Base-by-base conservation (phyloP, 2,329 filamentous ascomycete genomes). In the Seiridium cupressi region DNA sequence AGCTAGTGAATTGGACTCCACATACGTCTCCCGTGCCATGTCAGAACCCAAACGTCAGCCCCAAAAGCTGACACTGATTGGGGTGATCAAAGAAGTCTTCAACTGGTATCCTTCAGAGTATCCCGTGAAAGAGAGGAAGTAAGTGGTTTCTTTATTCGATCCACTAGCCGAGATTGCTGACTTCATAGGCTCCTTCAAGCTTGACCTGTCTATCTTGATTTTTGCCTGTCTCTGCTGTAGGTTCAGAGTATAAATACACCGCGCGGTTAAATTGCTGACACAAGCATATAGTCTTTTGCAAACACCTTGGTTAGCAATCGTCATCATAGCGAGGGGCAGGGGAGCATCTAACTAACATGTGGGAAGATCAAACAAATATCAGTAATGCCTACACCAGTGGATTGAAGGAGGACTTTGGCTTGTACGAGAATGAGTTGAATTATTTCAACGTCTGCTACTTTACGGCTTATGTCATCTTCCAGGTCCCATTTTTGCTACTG, bases 401-500 rank as follows among this genome's bases (percentile, higher is more conserved):
- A 1, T 71, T 77, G 55, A 73, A 76, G 59, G 75, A 78, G 47
- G 74, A 76, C 36, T 69, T 78, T 26, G 62, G 55, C 4, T 65
- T 77, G 46, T 68, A 74, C 35, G 75, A 74, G 8, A 77, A 77
- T 59, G 68, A 78, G 56, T 69, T 77, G 5, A 75, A 76, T 60
- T 72, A 76, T 40, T 73, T 79, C 55, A 77, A 77, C 46, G 70
- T 76, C 3, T 74, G 72, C 59, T 79, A 76, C 68, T 77, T 72
- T n/a, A 70, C 70, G 7, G 71, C 72, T 10, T 75, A 75, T 60
- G 72, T 74, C 6, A 58, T 76, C n/a, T 74, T 74, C 40, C 72
- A 74, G 59, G 62, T 73, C 3, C 72, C 71, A 0, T 70, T 70
- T 1, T 55, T 73, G 58, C 58, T 74, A n/a, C 63, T 74, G 8